phyloP scores from a whole-genome alignment of 139 green algal genomes.

The Picochlorum sp. region DNA sequence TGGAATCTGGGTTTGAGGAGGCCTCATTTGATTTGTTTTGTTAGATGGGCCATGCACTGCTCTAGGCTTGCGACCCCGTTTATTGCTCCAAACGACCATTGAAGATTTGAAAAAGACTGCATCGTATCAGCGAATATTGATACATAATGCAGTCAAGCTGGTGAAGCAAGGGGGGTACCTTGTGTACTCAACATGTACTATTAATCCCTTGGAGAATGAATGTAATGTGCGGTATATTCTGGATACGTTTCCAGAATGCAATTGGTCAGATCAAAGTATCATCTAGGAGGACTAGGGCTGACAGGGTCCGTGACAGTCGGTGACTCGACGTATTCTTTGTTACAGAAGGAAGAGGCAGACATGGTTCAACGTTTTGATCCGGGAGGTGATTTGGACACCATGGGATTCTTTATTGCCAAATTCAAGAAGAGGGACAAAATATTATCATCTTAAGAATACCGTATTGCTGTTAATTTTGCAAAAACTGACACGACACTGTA shows the following conservation, averaged over 20 bases:
- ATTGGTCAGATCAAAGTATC: conserved; percentile 44
- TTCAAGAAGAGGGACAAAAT: conserved; percentile 45
- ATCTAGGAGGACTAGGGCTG: conserved; percentile 50
- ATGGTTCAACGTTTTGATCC: conserved; percentile 84
- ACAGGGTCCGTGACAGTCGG: conserved; percentile 13
- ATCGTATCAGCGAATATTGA: conserved; percentile 61
- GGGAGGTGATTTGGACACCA: conserved; percentile 51
- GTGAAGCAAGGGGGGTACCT: conserved; percentile 65
- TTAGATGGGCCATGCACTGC: conserved; percentile 87
- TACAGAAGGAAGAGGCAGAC: conserved; percentile 45
- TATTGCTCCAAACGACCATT: conserved; percentile 32
- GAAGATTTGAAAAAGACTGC: conserved; percentile 38
- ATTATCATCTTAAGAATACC: neutral
- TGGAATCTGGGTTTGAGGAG: conserved; percentile 34
- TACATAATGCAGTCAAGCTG: conserved; percentile 65
- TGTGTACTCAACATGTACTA: conserved; percentile 85
- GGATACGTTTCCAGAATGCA: conserved; percentile 57
- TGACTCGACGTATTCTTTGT: conserved; percentile 34
- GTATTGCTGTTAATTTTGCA: conserved; percentile 3
- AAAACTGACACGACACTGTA: conserved; percentile 15
- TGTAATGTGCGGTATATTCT: conserved; percentile 74
- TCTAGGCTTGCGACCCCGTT: conserved; percentile 69
- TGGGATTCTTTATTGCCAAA: conserved; percentile 85
- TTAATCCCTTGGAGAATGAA: conserved; percentile 89
- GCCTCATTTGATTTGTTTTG: conserved; percentile 75